These are phyloP conservation scores for Lithohypha guttulata DNA, from an alignment of 2,329 filamentous ascomycete species.

Conservation along the genomic window DNA sequence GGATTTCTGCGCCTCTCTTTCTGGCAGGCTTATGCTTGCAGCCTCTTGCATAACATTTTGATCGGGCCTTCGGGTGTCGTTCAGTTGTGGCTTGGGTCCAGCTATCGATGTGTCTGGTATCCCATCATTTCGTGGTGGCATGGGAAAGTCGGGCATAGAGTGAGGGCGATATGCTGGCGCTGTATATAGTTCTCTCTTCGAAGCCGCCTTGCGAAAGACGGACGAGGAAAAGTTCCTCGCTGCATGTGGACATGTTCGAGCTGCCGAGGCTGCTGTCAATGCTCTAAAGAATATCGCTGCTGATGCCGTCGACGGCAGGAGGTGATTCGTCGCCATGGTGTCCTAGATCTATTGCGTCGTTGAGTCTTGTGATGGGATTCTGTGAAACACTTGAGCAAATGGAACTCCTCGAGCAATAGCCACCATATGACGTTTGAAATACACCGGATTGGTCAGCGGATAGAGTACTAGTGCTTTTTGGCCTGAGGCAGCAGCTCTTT, in stretches of 20 bases:
- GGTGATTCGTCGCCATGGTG: constrained; percentile 33
- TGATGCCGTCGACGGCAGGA: constrained; percentile 37
- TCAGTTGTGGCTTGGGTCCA: constrained; percentile 37
- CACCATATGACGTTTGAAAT: no score
- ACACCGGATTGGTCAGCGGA: constrained; percentile 7
- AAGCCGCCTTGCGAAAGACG: constrained; percentile 35
- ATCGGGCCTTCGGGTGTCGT: constrained; percentile 38
- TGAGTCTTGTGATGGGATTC: not conserved
- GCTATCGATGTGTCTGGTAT: constrained; percentile 52
- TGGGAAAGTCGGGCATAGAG: constrained; percentile 45
- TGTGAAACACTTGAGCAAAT: not conserved
- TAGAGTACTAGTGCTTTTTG: no score
- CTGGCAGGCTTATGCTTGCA: constrained; percentile 41
- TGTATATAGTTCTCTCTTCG: constrained; percentile 44
- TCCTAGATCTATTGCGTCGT: no score
- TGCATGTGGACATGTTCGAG: constrained; percentile 28
- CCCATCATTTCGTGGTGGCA: constrained; percentile 46
- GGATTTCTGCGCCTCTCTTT: constrained; percentile 57
- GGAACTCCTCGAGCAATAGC: no score
- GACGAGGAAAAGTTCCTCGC: constrained; percentile 40
- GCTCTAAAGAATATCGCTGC: constrained; percentile 33
- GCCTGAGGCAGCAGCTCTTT: no score
- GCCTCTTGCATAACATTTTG: constrained; percentile 27
- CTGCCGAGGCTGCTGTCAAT: constrained; percentile 28
- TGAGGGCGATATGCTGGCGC: constrained; percentile 54